Percentiles rank a stretch among this genome's conserved stretches.
Evolutionary conservation across 352 stramenopile genomes (phyloP).

Genomic region (Salisapilia sapeloensis): DNA sequence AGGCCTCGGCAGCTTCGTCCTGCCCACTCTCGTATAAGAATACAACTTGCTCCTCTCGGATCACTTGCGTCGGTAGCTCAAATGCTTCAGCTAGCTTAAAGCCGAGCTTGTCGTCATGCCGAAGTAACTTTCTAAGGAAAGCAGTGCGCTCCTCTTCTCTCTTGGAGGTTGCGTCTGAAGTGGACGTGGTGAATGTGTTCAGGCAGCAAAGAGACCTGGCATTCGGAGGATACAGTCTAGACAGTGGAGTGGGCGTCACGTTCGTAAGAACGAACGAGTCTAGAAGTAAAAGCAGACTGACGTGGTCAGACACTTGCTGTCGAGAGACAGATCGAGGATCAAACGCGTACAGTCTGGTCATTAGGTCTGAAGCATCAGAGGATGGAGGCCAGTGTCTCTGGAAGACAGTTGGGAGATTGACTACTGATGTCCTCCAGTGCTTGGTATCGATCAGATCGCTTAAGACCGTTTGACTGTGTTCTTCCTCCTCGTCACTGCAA

Average conservation of each 20-base stretch:
- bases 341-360: slow-evolving; percentile 21
- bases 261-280: slow-evolving; percentile 61
- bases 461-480: slow-evolving; percentile 5
- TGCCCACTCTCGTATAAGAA: slow-evolving; percentile 64
- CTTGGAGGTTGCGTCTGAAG: slow-evolving; percentile 4
- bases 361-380: slow-evolving; percentile 21
- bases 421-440: slow-evolving; percentile 28
- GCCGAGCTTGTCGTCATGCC: slow-evolving; percentile 36
- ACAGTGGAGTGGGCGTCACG: slow-evolving; percentile 50
- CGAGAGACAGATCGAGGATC: slow-evolving; percentile 17
- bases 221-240: slow-evolving; percentile 34
- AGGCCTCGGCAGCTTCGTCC: slow-evolving; percentile 48
- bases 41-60: slow-evolving; percentile 64
- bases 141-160: slow-evolving; percentile 24
- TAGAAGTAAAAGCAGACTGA: slow-evolving; percentile 59
- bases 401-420: slow-evolving; percentile 26
- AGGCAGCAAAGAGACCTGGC: slow-evolving; percentile 31
- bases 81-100: slow-evolving; percentile 64
- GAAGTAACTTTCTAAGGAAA: slow-evolving; percentile 58
- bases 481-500: slow-evolving; percentile 6
- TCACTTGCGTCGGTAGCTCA: slow-evolving; percentile 39
- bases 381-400: slow-evolving; percentile 36
- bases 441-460: slow-evolving; percentile 21
- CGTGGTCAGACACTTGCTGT: slow-evolving; percentile 30
- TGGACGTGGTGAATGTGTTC: slow-evolving; percentile 19